Conservation (phyloP, 2,329 filamentous ascomycete genomes). For the Pseudogymnoascus sp. region DNA sequence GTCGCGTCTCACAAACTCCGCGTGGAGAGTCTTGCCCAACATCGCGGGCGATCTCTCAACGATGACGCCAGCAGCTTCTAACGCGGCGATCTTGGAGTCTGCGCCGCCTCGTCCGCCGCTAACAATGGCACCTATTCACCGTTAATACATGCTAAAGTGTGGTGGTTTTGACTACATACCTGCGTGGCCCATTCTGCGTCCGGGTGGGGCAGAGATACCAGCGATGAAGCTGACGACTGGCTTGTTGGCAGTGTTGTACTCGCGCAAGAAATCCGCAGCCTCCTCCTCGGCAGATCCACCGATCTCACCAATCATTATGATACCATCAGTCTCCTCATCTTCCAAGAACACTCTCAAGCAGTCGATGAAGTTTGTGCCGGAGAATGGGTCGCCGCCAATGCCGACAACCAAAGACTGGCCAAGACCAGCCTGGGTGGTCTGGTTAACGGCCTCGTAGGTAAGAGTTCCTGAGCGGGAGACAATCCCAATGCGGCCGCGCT, state of each 20-base stretch:
- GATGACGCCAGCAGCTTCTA: constrained; percentile 87
- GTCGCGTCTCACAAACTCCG: constrained; percentile 93
- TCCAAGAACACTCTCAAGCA: constrained; percentile 94
- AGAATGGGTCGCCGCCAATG: constrained; percentile 97
- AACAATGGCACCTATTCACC: constrained; percentile 65
- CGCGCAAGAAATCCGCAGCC: constrained; percentile 89
- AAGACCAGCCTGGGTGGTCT: constrained; percentile 93
- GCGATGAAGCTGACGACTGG: constrained; percentile 97
- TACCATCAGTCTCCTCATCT: constrained; percentile 93
- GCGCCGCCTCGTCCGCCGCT: constrained; percentile 96
- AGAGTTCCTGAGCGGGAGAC: constrained; percentile 96
- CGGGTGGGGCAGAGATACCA: constrained; percentile 93
- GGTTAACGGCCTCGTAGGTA: constrained; percentile 99
- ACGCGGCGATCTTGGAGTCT: constrained; percentile 93
- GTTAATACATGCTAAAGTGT: constrained; percentile 16
- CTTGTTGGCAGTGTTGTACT: constrained; percentile 87
- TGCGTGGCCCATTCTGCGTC: constrained; percentile 96
- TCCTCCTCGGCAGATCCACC: constrained; percentile 97
- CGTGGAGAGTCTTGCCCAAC: constrained; percentile 87
- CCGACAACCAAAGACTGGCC: constrained; percentile 97
- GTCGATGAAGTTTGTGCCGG: constrained; percentile 99
- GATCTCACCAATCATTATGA: constrained; percentile 99
- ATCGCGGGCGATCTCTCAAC: constrained; percentile 90
- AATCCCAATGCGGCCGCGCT: constrained; percentile 96
- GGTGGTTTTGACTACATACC: constrained; percentile 41